Base-by-base conservation (phyloP, 306 rosid species). In the Acacia confusa region DNA sequence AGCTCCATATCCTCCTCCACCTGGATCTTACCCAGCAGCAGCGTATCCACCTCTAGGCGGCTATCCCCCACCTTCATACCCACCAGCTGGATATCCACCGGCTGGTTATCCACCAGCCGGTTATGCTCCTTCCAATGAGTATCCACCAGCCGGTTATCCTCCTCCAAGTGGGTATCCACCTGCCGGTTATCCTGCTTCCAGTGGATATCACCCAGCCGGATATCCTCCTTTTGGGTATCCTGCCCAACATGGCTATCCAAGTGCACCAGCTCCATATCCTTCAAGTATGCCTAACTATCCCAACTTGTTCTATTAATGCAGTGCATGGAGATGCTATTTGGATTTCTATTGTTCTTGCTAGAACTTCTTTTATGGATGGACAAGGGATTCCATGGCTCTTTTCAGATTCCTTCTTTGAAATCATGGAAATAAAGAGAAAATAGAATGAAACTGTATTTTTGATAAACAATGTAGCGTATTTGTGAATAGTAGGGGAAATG, bases 101-200 rank as follows among this genome's bases (percentile, higher is more conserved):
- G 74, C 4, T 0, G 8, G 53, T 5, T 78, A 78, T 70, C 81
- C 78, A 0, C 25, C 50, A 10, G 74, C 4, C 0, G 8, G 53
- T 5, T 78, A 78, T 27, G 75, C 82, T 16, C 77, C 77, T 38
- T 6, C 36, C 16, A 12, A 11, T 13, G 84, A 71, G 19, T 82
- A 82, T 82, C 84, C 89, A 17, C 47, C 79, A 9, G 45, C 84
- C 30, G 80, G 82, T 34, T 84, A 88, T 82, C 86, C 87, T 12
- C 80, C 45, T 61, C 1, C 80, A 0, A 4, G 40, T 6, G 76
- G 77, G 9, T 78, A 85, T 85, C 83, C 81, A 7, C 76, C 58
- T 9, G 1, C 52, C 1, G 76, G 79, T 27, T 73, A 86, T 75
- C 80, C 68, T 20, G 45, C 60, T 24, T 1, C 71, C 0, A 11